Base-by-base conservation (phyloP, 75 land plant genomes). In the Isoetes taiwanensis region DNA sequence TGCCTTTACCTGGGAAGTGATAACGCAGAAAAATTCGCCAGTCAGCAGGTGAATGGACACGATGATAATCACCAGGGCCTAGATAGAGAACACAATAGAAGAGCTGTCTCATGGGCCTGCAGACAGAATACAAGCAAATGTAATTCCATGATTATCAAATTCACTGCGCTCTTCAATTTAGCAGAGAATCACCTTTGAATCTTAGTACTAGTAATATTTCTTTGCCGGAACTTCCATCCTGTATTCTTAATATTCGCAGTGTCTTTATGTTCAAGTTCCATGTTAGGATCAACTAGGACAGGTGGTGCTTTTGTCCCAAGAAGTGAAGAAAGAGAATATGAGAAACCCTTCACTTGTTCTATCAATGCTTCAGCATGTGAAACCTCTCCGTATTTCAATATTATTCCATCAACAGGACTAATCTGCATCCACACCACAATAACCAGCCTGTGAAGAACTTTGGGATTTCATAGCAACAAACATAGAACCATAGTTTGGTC, bases 11-110 rank as follows among this genome's bases (percentile, higher is more conserved):
- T 59, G 90, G 60, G 63, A 94, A 82, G 68, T 94, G 99, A 25
- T 96, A 73, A 0, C 99, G 79, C 31, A 42, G 48, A 41, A 73
- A 52, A 28, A 94, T 73, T 30, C 77, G 60, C 99, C 99, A 94
- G 60, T 94, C 86, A 58, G 76, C 75, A 26, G 99, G 99, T 19
- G 99, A 82, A 55, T 94, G 99, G 27, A 94, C 66, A 16, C 96
- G 77, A 74, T 94, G 99, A 38, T 94, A 94, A 61, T 89, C 96
- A 28, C 99, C 99, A 55, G 80, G 99, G 76, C 75, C 78, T 54
- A 94, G 74, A 73, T 94, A 94, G 17, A 94, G 72, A 17, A 94
- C 96, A 74, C 99, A 94, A 53, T 94, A 94, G 61, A 82, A 94
- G 17, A 94, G 66, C 30, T 80, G 84, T 72, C 76, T 81, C 67